Evolutionary conservation across 768 basidiomycete species (phyloP).

Genomic region (Zangia roseola): DNA sequence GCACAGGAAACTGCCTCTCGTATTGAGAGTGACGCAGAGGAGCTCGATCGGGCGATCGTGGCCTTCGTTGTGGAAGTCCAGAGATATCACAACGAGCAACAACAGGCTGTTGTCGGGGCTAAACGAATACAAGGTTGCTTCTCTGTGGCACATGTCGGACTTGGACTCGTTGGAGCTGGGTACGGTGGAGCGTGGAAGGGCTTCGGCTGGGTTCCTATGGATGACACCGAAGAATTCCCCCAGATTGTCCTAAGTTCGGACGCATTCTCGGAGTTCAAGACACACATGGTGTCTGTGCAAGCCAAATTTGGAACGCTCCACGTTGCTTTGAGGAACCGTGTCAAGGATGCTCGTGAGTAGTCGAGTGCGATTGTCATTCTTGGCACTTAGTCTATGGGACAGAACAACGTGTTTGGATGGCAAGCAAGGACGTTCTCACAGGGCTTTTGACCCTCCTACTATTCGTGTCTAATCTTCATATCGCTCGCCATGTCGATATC

Average conservation of each 20-base stretch:
- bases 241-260: constrained; percentile 49
- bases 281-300: constrained; percentile 48
- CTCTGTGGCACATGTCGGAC: constrained; percentile 60
- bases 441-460: constrained; percentile 58
- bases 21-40: constrained; percentile 73
- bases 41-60: constrained; percentile 68
- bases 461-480: constrained; percentile 66
- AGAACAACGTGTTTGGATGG: constrained; percentile 31
- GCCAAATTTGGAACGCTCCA: constrained; percentile 42
- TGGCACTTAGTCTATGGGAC: constrained; percentile 5
- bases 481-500: constrained; percentile 81
- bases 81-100: constrained; percentile 41
- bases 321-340: constrained; percentile 21
- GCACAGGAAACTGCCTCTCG: constrained; percentile 62
- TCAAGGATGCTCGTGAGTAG: constrained; percentile 25
- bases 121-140: constrained; percentile 66
- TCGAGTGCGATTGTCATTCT: background rate
- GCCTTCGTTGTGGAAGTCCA: constrained; percentile 74
- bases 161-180: constrained; percentile 80
- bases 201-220: constrained; percentile 72
- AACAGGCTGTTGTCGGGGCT: constrained; percentile 23
- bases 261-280: constrained; percentile 53
- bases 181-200: constrained; percentile 78
- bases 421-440: constrained; percentile 52
- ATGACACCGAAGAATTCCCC: constrained; percentile 47